Base-by-base conservation (phyloP, 116 monocot genomes). In the Phalaenopsis hybrid region DNA sequence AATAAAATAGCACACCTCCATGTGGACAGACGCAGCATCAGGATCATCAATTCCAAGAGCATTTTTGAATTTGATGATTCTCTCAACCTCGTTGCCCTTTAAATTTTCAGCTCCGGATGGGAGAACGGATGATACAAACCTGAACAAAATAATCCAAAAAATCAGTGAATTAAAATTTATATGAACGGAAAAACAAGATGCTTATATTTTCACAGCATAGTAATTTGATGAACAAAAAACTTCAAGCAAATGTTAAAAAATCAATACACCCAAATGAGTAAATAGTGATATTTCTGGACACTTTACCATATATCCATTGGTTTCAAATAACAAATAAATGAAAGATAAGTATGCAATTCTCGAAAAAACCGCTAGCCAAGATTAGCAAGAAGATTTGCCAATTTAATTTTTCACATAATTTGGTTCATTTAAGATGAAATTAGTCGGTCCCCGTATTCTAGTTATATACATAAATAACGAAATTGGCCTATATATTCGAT, bases 1-100 rank as follows among this genome's bases (percentile, higher is more conserved):
- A 70, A 44, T n/a, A 84, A 77, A 20, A 41, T 43, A 57, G 16
- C 37, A 65, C 83, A 94, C 97, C 91, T 98, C 98, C 87, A 98
- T 89, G 82, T 98, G 98, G 80, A 88, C 95, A 74, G 93, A 88
- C 63, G 95, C 98, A 67, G 94, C 95, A 77, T 98, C 98, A 55
- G 87, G 89, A 85, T 98, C 98, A 81, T 98, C 98, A 61, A 98
- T 92, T 51, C 95, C 98, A 81, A 98, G 89, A 79, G 90, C 89
- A 59, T 86, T 80, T 86, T 98, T 98, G 80, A 98, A 98, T 84
- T 92, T 89, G 70, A 90, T 89, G 37, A 98, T 98, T 31, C 79
- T 84, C 84, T 92, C 92, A 82, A 95, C 92, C 86, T 98, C 98
- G 44, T 92, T 84, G 17, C 98, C 95, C 58, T 88, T 95, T n/a